Conservation (phyloP, 148 eudicot genomes). For the Heliamphora exappendiculata region DNA sequence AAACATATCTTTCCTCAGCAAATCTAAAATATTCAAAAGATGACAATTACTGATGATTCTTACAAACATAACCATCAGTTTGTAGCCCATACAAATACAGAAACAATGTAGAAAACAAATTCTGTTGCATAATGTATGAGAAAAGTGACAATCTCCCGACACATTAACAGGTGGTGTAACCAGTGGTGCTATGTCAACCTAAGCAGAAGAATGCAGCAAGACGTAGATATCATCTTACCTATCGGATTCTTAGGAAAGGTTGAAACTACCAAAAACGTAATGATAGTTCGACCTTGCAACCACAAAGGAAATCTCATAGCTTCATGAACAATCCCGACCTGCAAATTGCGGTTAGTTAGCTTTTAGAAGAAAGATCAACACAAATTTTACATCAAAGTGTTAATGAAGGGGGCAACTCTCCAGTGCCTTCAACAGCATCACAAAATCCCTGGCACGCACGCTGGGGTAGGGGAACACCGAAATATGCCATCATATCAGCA, state of each 20-base stretch:
- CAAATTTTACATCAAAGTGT: background rate
- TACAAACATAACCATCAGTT: background rate
- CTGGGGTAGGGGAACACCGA: too few species aligned
- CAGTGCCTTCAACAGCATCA: background rate
- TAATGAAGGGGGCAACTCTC: constrained; percentile 1
- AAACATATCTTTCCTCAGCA: too few species aligned
- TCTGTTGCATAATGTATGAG: background rate
- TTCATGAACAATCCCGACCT: constrained; percentile 75
- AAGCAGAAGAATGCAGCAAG: background rate
- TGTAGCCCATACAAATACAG: background rate
- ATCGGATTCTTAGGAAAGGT: constrained; percentile 56
- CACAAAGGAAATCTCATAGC: constrained; percentile 87
- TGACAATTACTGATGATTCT: background rate
- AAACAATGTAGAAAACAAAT: background rate
- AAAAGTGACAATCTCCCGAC: background rate
- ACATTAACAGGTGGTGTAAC: background rate
- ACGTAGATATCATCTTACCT: constrained; percentile 38
- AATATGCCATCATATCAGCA: background rate
- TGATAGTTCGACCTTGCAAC: constrained; percentile 82
- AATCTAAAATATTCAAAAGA: too few species aligned
- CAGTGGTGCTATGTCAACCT: background rate
- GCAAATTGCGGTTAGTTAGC: constrained; percentile 14
- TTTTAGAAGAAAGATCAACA: background rate
- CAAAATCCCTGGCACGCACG: too few species aligned
- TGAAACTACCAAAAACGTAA: constrained; percentile 70